These are phyloP conservation scores for Sporothrix mexicana DNA, from an alignment of 2,329 filamentous ascomycete genomes.

Conservation along the genomic window DNA sequence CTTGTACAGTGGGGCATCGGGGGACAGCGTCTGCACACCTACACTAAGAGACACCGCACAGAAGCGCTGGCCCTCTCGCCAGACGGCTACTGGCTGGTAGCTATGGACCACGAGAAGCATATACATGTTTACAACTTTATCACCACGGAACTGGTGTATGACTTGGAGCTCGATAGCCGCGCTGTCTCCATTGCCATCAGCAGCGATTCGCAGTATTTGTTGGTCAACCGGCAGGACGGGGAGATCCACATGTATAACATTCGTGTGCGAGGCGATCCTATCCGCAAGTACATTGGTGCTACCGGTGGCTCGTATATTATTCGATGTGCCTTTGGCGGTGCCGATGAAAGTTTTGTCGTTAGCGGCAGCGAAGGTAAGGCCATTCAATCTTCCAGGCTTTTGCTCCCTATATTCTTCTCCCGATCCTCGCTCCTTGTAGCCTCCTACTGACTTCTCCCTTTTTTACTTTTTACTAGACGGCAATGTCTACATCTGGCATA, in stretches of 20 bases:
- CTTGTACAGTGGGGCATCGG: constrained; percentile 73
- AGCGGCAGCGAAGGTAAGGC: constrained; percentile 84
- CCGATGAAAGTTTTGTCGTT: constrained; percentile 87
- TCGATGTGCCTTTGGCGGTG: constrained; percentile 82
- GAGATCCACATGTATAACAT: constrained; percentile 82
- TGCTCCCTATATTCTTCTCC: not conserved
- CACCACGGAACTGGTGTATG: constrained; percentile 76
- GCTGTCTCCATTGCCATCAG: constrained; percentile 83
- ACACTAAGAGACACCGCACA: constrained; percentile 74
- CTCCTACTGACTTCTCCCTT: not conserved
- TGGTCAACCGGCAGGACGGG: constrained; percentile 81
- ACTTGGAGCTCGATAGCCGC: constrained; percentile 70
- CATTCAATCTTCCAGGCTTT: not conserved
- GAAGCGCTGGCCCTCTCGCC: constrained; percentile 84
- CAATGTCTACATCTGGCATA: constrained; percentile 87
- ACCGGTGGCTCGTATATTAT: constrained; percentile 79
- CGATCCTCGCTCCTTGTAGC: constrained; percentile 21
- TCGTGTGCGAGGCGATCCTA: constrained; percentile 66
- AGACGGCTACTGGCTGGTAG: constrained; percentile 79
- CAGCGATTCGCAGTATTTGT: constrained; percentile 76
- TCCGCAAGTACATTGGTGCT: constrained; percentile 78
- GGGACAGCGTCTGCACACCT: constrained; percentile 67
- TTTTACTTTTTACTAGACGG: constrained; percentile 52
- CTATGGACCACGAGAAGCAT: constrained; percentile 71
- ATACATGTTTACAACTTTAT: constrained; percentile 82